Evolutionary conservation across 495 filamentous ascomycete species (phyloP).

Genomic region (Trichoderma parareesei): DNA sequence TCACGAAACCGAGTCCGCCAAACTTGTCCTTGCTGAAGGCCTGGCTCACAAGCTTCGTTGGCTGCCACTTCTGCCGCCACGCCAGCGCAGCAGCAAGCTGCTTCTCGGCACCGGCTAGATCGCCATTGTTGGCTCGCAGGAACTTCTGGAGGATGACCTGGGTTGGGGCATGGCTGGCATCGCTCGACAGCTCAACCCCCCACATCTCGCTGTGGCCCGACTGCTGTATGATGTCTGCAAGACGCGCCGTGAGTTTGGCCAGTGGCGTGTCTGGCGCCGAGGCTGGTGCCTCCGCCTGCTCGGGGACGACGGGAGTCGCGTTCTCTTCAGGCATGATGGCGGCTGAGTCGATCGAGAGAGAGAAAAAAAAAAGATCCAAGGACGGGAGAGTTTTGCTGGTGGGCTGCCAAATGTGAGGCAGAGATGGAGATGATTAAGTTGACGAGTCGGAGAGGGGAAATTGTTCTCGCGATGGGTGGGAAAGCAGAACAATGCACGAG

Average conservation of each 20-base stretch:
- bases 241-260: conserved; percentile 9
- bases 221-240: conserved; percentile 4
- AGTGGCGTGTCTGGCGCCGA: conserved; percentile 6
- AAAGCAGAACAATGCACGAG: not conserved
- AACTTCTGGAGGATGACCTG: conserved; percentile 83
- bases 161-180: conserved; percentile 58
- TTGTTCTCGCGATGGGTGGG: not conserved
- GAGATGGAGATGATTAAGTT: no score
- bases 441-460: not conserved
- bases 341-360: not conserved
- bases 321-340: not conserved
- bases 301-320: not conserved
- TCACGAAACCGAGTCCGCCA: conserved; percentile 47
- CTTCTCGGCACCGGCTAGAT: conserved; percentile 58
- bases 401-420: not conserved
- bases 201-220: conserved; percentile 61
- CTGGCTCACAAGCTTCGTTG: conserved; percentile 38
- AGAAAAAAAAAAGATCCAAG: no score
- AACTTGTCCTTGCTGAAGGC: conserved; percentile 47
- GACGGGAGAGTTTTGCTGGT: no score
- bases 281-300: not conserved
- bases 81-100: conserved; percentile 71
- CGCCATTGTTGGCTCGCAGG: conserved; percentile 75
- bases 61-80: conserved; percentile 62
- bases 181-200: conserved; percentile 54